phyloP scores from a whole-genome alignment of 2,329 filamentous ascomycete genomes.

The Penicillium digitatum region DNA sequence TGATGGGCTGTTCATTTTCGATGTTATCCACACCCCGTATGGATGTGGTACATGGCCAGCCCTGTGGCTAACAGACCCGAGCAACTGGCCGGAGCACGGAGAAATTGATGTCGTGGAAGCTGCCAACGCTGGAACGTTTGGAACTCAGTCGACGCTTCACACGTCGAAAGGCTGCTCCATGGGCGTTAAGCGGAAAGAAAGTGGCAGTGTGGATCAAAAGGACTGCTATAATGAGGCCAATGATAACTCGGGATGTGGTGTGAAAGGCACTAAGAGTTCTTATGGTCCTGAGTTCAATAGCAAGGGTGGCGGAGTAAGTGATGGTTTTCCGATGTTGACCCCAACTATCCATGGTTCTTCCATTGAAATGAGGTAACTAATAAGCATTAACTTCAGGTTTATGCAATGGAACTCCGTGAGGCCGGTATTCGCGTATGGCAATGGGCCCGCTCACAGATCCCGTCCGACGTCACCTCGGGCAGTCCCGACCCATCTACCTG shows the following conservation, averaged over 20 bases:
- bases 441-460: constrained; percentile 51
- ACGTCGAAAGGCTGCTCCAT: constrained; percentile 54
- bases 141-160: constrained; percentile 60
- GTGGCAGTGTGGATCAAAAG: constrained; percentile 42
- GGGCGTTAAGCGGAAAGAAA: constrained; percentile 53
- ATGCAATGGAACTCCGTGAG: constrained; percentile 60
- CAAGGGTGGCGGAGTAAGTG: constrained; percentile 51
- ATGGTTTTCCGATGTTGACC: no score
- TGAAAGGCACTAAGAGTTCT: constrained; percentile 42
- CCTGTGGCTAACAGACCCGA: constrained; percentile 60
- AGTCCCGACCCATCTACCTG: constrained; percentile 59
- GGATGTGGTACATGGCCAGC: constrained; percentile 64
- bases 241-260: constrained; percentile 58
- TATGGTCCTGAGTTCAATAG: constrained; percentile 55
- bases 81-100: constrained; percentile 60
- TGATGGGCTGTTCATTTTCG: constrained; percentile 61
- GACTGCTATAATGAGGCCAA: constrained; percentile 54
- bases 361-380: not conserved
- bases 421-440: constrained; percentile 64
- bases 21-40: constrained; percentile 59
- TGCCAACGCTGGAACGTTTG: constrained; percentile 51
- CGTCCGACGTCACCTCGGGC: constrained; percentile 50
- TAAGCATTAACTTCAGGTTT: constrained; percentile 35
- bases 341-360: not conserved
- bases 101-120: constrained; percentile 63